Percentiles rank a stretch among this genome's conserved stretches.
These are phyloP conservation scores for Plicaturopsis crispa DNA, from an alignment of 768 basidiomycete genomes.

Conservation along the genomic window DNA sequence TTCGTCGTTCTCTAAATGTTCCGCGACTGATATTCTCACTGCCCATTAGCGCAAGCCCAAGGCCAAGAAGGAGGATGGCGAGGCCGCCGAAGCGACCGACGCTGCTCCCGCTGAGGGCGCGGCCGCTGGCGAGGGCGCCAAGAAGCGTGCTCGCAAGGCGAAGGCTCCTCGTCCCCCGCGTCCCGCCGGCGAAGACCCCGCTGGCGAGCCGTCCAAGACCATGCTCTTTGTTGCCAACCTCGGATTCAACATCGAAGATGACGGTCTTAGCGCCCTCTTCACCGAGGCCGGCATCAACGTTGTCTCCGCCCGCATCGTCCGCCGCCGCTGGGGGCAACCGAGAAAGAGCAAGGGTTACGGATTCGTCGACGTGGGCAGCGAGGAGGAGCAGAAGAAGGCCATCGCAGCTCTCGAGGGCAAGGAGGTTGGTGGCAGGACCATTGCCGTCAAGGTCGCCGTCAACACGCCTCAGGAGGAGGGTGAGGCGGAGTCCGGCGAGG, in stretches of 20 bases:
- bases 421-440: slow-evolving; percentile 75
- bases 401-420: slow-evolving; percentile 83
- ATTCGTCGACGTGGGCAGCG: slow-evolving; percentile 89
- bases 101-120: slow-evolving; percentile 27
- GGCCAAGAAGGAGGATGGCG: slow-evolving; percentile 26
- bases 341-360: slow-evolving; percentile 95
- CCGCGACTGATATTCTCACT: slow-evolving; percentile 7
- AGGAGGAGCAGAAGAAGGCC: slow-evolving; percentile 88
- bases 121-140: slow-evolving; percentile 24
- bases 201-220: slow-evolving; percentile 82
- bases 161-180: slow-evolving; percentile 54
- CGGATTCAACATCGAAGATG: slow-evolving; percentile 89
- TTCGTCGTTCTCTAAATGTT: slow-evolving; percentile 8
- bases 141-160: slow-evolving; percentile 54
- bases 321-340: slow-evolving; percentile 74
- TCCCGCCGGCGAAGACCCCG: slow-evolving; percentile 75
- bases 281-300: slow-evolving; percentile 79
- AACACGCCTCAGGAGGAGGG: slow-evolving; percentile 66
- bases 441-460: slow-evolving; percentile 95
- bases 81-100: slow-evolving; percentile 26
- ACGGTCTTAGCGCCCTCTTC: slow-evolving; percentile 72
- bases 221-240: slow-evolving; percentile 97
- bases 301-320: slow-evolving; percentile 83
- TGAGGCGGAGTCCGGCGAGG: no score
- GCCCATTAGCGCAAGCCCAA: slow-evolving; percentile 47